Evolutionary conservation across 352 stramenopile species (phyloP).

Genomic region (Pythium scleroteichum): DNA sequence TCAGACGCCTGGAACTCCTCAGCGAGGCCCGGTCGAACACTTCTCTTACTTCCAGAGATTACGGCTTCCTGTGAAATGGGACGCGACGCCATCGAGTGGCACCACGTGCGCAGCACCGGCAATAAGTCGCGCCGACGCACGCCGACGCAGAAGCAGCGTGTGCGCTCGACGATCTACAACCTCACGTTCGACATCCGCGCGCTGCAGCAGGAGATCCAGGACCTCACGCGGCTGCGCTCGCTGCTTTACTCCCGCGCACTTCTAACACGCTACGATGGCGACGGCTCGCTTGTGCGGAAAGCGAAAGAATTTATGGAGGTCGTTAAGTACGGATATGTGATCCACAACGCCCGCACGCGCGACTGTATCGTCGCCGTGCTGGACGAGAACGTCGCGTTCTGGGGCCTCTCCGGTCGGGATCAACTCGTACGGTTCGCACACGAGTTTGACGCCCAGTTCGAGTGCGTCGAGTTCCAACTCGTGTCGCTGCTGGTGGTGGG

Average conservation of each 20-base stretch:
- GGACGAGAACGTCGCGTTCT: background rate
- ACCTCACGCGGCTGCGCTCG: constrained; percentile 6
- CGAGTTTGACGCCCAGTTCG: too few relatives aligned
- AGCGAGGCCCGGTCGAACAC: too few relatives aligned
- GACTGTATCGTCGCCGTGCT: background rate
- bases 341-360: background rate
- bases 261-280: constrained; percentile 2
- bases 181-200: constrained; percentile 18
- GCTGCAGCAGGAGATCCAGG: constrained; percentile 10
- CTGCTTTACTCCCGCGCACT: constrained; percentile 18
- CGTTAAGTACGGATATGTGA: background rate
- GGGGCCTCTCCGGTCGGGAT: background rate
- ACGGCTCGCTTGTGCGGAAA: constrained; percentile 9
- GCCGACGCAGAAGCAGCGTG: constrained; percentile 7
- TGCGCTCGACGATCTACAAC: constrained; percentile 19
- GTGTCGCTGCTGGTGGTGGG: too few relatives aligned
- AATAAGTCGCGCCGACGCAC: background rate
- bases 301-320: background rate
- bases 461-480: too few relatives aligned
- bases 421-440: background rate
- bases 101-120: background rate
- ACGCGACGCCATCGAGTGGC: background rate
- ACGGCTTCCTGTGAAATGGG: too few relatives aligned
- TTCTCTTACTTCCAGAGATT: too few relatives aligned
- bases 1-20: too few relatives aligned